Percentiles rank a stretch among this genome's conserved stretches.
phyloP scores from a whole-genome alignment of 805 yeast species.

The Scheffersomyces stipitis region DNA sequence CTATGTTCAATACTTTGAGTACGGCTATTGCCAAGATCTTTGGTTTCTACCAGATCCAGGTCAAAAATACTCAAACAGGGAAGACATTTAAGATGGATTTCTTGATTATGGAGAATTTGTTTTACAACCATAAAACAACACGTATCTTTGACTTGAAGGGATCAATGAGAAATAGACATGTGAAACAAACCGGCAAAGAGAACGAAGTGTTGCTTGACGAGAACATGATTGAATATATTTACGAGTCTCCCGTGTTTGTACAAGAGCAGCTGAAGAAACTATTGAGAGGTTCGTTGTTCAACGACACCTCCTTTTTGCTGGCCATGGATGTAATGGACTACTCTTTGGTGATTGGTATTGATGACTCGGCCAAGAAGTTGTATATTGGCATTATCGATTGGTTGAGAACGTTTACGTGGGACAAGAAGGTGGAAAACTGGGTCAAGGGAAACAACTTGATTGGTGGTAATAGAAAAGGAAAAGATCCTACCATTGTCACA shows the following conservation, averaged over 20 bases:
- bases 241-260: conserved; percentile 93
- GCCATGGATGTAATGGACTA: conserved; percentile 99
- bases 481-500: conserved; percentile 95
- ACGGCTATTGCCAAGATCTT: conserved; percentile 92
- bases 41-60: conserved; percentile 93
- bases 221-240: conserved; percentile 96
- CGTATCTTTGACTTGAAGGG: conserved; percentile 96
- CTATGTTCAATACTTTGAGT: conserved; percentile 90
- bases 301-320: conserved; percentile 89
- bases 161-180: conserved; percentile 96
- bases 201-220: conserved; percentile 94
- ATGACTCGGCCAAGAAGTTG: conserved; percentile 59
- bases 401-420: conserved; percentile 97
- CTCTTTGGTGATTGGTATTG: conserved; percentile 91
- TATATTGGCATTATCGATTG: conserved; percentile 95
- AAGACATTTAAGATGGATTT: conserved; percentile 84
- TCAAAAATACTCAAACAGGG: conserved; percentile 74
- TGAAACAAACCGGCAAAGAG: conserved; percentile 91
- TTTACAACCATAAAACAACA: conserved; percentile 76
- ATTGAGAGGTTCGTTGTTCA: conserved; percentile 86
- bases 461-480: conserved; percentile 75
- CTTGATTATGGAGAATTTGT: conserved; percentile 92
- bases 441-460: conserved; percentile 88
- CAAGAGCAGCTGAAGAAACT: conserved; percentile 87
- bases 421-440: conserved; percentile 97